Conservation (phyloP, 2,329 filamentous ascomycete genomes). For the Calonectria henricotiae region DNA sequence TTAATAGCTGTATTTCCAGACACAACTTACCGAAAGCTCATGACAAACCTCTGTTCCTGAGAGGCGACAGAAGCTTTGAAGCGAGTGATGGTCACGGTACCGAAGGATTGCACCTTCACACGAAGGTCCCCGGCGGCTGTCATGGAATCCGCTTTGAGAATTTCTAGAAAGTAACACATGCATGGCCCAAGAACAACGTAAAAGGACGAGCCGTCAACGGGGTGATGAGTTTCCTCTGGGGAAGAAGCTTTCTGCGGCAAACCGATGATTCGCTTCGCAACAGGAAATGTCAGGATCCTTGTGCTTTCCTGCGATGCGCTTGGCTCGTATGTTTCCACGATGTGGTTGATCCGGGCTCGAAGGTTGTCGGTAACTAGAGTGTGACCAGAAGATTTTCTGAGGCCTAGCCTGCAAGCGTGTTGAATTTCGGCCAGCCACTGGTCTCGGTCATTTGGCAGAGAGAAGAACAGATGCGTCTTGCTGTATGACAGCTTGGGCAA, state of each 20-base stretch:
- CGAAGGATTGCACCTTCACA: slow-evolving; percentile 67
- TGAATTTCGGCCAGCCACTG: slow-evolving; percentile 67
- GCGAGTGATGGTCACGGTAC: slow-evolving; percentile 68
- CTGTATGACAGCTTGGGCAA: slow-evolving; percentile 64
- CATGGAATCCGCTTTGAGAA: slow-evolving; percentile 63
- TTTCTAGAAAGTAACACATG: slow-evolving; percentile 69
- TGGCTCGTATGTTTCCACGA: slow-evolving; percentile 65
- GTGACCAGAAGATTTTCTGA: slow-evolving; percentile 57
- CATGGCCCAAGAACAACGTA: slow-evolving; percentile 71
- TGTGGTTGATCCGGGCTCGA: slow-evolving; percentile 63
- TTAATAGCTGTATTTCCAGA: neutral
- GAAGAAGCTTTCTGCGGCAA: slow-evolving; percentile 61
- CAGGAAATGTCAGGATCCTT: slow-evolving; percentile 66
- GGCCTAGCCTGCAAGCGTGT: slow-evolving; percentile 60
- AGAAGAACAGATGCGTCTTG: slow-evolving; percentile 68
- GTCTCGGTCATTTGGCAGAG: slow-evolving; percentile 66
- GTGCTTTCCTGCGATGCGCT: slow-evolving; percentile 48
- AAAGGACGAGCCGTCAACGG: slow-evolving; percentile 67
- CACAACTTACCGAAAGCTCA: slow-evolving; percentile 68
- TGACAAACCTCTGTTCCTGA: slow-evolving; percentile 71
- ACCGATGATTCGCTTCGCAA: slow-evolving; percentile 66
- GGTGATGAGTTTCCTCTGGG: slow-evolving; percentile 64
- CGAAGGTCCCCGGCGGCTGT: slow-evolving; percentile 65
- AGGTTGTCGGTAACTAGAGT: slow-evolving; percentile 65
- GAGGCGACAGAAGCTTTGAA: slow-evolving; percentile 68